Base-by-base conservation (phyloP, 768 basidiomycete genomes). In the Leccinum disarticulatum region DNA sequence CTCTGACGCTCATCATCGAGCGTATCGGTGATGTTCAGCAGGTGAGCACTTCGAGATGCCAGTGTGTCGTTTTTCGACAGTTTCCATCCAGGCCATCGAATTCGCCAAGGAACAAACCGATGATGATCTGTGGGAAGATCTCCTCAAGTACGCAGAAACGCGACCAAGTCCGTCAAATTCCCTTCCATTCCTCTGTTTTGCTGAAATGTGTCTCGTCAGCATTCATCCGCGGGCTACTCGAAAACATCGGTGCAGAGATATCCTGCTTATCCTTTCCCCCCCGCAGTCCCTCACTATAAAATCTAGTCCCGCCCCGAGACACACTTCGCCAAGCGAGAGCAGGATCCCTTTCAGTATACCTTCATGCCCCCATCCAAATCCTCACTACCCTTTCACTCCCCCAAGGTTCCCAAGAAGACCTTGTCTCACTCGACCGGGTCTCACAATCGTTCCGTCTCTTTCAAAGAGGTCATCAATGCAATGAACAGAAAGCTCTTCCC, bases 41-140 rank as follows among this genome's bases (percentile, higher is more conserved):
- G 59, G 95, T 90, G 69, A 54, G 84, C 74, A 4, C 22, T 13
- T 53, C 17, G 1, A 27, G 11, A 8, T 5, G 11, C 57, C 7
- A n/a, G 19, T 14, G n/a, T 41, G 17, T 6, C 47, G 1, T 31
- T 11, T 49, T 50, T 51, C 64, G 19, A 69, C 52, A 35, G 2
- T 11, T 14, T 19, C 31, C 9, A 35, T 22, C 1, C 48, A 94
- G 93, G 94, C 96, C 3, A 98, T 99, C 67, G 96, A 98, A 59
- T 99, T 99, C 63, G 96, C 95, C 3, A 96, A 95, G 68, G 95
- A 98, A 71, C 96, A 98, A 72, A 89, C 87, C 55, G 97, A 98
- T 63, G 89, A 95, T 61, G 97, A 98, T 71, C 83, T 99, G 0
- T 99, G 96, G 97, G 96, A 98, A 67, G 96, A 98, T 70, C 81